phyloP scores from a whole-genome alignment of 192 early-diverging fungal genomes.

The Coemansia sp. region DNA sequence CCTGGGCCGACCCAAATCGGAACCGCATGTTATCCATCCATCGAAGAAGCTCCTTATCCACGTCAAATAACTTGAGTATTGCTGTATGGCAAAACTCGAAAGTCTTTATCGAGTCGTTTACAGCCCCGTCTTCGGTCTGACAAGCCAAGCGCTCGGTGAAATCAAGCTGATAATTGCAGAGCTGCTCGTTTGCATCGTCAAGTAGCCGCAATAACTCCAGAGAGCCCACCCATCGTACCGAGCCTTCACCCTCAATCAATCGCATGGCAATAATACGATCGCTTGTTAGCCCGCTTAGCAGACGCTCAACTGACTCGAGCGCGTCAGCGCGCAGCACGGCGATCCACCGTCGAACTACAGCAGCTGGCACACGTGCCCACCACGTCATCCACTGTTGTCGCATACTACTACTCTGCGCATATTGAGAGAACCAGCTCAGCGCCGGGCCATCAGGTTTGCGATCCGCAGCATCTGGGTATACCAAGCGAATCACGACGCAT shows the following conservation, averaged over 20 bases:
- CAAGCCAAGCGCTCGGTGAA: background rate
- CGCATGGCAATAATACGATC: slow-evolving; percentile 14
- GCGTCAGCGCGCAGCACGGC: slow-evolving; percentile 23
- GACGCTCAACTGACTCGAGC: slow-evolving; percentile 1
- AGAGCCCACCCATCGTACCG: slow-evolving; percentile 25
- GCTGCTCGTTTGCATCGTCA: slow-evolving; percentile 16
- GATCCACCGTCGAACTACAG: slow-evolving; percentile 24
- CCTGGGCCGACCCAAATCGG: too few species aligned
- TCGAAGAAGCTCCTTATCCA: slow-evolving; percentile 17
- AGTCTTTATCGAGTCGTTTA: background rate
- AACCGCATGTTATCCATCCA: slow-evolving; percentile 34
- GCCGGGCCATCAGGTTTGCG: background rate
- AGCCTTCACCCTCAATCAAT: slow-evolving; percentile 8
- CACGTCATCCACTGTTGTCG: slow-evolving; percentile 39
- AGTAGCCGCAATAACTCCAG: slow-evolving; percentile 48
- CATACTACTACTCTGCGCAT: slow-evolving; percentile 18
- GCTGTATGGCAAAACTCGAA: slow-evolving; percentile 6
- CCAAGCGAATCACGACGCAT: slow-evolving; percentile 10
- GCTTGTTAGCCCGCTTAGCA: slow-evolving; percentile 26
- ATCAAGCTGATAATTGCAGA: slow-evolving; percentile 1
- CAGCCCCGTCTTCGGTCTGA: background rate
- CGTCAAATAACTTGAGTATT: slow-evolving; percentile 27
- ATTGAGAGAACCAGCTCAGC: slow-evolving; percentile 28
- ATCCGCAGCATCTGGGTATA: background rate
- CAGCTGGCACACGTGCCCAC: slow-evolving; percentile 36